These are phyloP conservation scores for Ceratocystis alfenasii DNA, from an alignment of 2,329 filamentous ascomycete species.

Conservation along the genomic window DNA sequence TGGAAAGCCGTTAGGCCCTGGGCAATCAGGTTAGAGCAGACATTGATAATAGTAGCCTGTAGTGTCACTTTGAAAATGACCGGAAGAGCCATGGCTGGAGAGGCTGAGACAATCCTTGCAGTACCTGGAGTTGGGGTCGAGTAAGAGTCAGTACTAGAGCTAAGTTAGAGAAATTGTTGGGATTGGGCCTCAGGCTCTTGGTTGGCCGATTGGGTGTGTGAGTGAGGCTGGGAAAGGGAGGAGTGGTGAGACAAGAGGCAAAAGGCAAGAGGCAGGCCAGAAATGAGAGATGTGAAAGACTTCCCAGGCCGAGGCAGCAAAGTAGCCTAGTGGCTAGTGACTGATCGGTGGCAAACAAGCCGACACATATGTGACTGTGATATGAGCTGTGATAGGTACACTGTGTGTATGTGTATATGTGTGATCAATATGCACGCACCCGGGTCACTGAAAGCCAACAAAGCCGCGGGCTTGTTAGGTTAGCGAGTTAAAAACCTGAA, in stretches of 20 bases:
- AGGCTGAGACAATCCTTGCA: not conserved
- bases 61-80: slow-evolving; percentile 49
- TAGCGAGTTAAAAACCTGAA: not conserved
- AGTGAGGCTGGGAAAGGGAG: no score
- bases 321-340: no score
- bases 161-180: not conserved
- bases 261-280: no score
- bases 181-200: no score
- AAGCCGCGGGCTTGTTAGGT: not conserved
- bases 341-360: no score
- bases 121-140: not conserved
- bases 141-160: not conserved
- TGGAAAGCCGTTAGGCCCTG: slow-evolving; percentile 56
- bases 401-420: not conserved
- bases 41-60: slow-evolving; percentile 54
- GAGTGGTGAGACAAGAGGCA: no score
- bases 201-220: no score
- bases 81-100: slow-evolving; percentile 26
- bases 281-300: no score
- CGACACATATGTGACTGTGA: no score
- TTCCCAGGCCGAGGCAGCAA: no score
- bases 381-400: not conserved
- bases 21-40: slow-evolving; percentile 59
- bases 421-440: not conserved
- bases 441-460: not conserved